Evolutionary conservation across 495 filamentous ascomycete species (phyloP).

Genomic region (Lineolata rhizophorae): DNA sequence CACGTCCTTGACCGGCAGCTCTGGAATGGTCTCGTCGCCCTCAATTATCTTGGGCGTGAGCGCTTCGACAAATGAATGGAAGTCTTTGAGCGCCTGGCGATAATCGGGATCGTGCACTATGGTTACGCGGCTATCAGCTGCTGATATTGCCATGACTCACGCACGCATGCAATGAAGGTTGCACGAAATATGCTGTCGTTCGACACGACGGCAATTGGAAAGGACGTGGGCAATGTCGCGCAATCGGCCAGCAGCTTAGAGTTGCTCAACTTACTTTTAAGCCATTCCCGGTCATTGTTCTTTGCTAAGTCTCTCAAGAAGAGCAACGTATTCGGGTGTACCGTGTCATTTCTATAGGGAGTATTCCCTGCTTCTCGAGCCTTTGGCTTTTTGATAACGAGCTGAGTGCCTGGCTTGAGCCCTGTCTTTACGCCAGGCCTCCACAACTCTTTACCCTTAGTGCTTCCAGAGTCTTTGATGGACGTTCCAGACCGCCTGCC

Average conservation of each 20-base stretch:
- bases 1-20: conserved; percentile 62
- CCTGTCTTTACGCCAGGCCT: conserved; percentile 31
- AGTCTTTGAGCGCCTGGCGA: conserved; percentile 54
- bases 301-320: conserved; percentile 54
- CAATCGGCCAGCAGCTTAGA: no score
- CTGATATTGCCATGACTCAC: no score
- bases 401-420: conserved; percentile 35
- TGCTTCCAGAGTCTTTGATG: conserved; percentile 5
- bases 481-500: conserved; percentile 7
- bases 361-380: conserved; percentile 41
- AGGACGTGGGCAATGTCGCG: no score
- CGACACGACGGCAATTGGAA: no score
- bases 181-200: no score
- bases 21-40: conserved; percentile 57
- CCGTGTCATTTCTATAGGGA: conserved; percentile 40
- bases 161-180: no score
- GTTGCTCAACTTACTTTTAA: conserved; percentile 45
- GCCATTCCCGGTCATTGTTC: conserved; percentile 66
- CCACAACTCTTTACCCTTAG: conserved; percentile 35
- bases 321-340: conserved; percentile 65
- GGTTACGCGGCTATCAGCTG: conserved; percentile 4
- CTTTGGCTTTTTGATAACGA: conserved; percentile 47
- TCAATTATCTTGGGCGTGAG: conserved; percentile 47
- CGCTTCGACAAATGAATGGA: conserved; percentile 47
- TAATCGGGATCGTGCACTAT: conserved; percentile 56